Conservation (phyloP, 2,329 filamentous ascomycete species). For the Stachybotrys echinatus region DNA sequence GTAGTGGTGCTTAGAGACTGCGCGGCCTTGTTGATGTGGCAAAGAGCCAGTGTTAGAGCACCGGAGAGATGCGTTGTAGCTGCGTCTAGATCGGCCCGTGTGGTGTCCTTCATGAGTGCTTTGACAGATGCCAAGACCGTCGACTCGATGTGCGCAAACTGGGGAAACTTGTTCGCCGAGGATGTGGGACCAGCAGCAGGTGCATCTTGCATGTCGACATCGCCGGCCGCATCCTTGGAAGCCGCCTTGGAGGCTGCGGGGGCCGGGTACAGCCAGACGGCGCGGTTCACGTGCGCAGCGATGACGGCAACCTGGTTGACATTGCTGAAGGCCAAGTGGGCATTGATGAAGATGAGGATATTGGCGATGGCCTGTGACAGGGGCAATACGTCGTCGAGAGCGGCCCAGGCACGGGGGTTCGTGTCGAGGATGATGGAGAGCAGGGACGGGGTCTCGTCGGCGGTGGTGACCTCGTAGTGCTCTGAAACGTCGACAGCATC, state of each 20-base stretch:
- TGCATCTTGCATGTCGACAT: conserved; percentile 53
- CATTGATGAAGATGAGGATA: conserved; percentile 93
- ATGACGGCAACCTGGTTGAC: conserved; percentile 89
- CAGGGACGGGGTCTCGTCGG: conserved; percentile 67
- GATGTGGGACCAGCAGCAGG: conserved; percentile 29
- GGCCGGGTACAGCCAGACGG: conserved; percentile 82
- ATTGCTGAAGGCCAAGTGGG: conserved; percentile 90
- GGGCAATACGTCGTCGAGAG: conserved; percentile 67
- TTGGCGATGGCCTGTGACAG: conserved; percentile 81
- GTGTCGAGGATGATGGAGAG: conserved; percentile 91
- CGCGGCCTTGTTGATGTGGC: conserved; percentile 81
- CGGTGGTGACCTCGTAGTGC: conserved; percentile 52
- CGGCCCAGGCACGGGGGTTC: conserved; percentile 89
- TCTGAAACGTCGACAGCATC: conserved; percentile 51
- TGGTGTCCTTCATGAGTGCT: conserved; percentile 66
- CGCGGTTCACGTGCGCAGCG: conserved; percentile 80
- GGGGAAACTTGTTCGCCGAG: conserved; percentile 84
- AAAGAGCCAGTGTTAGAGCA: conserved; percentile 81
- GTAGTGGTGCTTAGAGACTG: conserved; percentile 58
- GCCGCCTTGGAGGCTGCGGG: conserved; percentile 22
- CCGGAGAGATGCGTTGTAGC: conserved; percentile 86
- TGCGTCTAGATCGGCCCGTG: conserved; percentile 57
- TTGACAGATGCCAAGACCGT: conserved; percentile 71
- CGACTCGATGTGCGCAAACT: conserved; percentile 82
- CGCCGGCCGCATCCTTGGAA: conserved; percentile 33